Evolutionary conservation across 2,329 filamentous ascomycete genomes (phyloP).

Genomic region (Podosphaera fusca): DNA sequence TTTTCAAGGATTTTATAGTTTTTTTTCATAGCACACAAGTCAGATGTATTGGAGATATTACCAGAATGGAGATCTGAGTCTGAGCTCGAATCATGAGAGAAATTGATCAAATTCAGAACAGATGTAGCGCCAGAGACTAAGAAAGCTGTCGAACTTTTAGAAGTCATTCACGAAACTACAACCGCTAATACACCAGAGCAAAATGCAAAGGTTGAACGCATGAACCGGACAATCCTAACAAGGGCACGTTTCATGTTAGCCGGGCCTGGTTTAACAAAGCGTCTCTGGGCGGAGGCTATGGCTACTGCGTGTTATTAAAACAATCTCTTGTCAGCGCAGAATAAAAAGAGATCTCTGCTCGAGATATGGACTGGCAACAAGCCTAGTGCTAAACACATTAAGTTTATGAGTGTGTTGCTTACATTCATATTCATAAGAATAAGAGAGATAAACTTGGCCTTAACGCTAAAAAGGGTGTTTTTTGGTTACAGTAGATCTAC

Average conservation of each 20-base stretch:
- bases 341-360: not conserved
- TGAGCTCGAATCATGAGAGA: not conserved
- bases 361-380: not conserved
- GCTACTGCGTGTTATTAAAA: not conserved
- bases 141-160: not conserved
- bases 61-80: not conserved
- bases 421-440: not conserved
- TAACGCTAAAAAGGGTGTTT: not conserved
- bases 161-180: not conserved
- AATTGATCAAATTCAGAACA: not conserved
- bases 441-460: not conserved
- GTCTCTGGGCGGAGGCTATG: not conserved
- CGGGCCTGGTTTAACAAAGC: not conserved
- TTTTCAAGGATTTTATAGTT: not conserved
- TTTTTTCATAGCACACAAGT: not conserved
- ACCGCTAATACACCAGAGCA: not conserved
- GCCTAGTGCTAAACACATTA: too few species aligned
- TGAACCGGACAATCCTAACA: not conserved
- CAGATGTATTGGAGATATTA: not conserved
- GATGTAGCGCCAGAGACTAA: not conserved
- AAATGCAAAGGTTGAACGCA: not conserved
- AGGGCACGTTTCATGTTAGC: not conserved
- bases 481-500: not conserved
- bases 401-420: too few species aligned
- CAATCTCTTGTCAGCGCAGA: not conserved